Percentiles rank a stretch among this genome's conserved stretches.
These are phyloP conservation scores for Olyra latifolia DNA, from an alignment of 176 grass and related monocot species.

Conservation along the genomic window DNA sequence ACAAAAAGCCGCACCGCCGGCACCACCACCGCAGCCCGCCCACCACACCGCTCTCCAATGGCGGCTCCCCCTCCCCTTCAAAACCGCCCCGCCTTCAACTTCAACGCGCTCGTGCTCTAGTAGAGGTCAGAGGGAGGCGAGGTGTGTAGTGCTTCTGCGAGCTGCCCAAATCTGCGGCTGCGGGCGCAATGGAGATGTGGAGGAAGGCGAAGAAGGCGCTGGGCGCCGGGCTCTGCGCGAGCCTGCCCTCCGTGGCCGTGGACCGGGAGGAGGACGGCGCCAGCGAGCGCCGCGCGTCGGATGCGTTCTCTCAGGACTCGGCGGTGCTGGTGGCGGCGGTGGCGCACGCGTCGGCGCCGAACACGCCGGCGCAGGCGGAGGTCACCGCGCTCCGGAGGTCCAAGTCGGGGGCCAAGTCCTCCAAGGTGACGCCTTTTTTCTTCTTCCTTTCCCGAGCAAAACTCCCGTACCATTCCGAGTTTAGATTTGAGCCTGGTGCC, in stretches of 20 bases:
- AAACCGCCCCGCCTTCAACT: conserved; percentile 27
- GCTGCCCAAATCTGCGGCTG: conserved; percentile 6
- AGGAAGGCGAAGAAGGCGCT: conserved; percentile 80
- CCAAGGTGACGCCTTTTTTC: conserved; percentile 52
- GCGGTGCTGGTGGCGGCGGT: conserved; percentile 1
- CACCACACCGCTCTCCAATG: conserved; percentile 33
- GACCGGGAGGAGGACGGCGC: conserved; percentile 30
- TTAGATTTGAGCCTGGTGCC: conserved; percentile 19
- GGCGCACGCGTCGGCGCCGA: conserved; percentile 38
- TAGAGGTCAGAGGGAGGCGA: not conserved
- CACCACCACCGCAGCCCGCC: conserved; percentile 23
- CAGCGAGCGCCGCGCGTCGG: conserved; percentile 48
- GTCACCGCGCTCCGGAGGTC: conserved; percentile 48
- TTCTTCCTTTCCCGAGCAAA: not conserved
- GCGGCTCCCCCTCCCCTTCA: conserved; percentile 36
- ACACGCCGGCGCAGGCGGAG: conserved; percentile 49
- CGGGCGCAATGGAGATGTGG: conserved; percentile 64
- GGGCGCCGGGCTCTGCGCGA: conserved; percentile 59
- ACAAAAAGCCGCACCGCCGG: conserved; percentile 35
- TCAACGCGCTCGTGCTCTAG: not conserved
- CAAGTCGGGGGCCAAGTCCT: conserved; percentile 72
- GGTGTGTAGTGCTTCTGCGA: not conserved
- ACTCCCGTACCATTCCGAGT: not conserved
- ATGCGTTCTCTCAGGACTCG: conserved; percentile 34
- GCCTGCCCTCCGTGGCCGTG: conserved; percentile 44